These are phyloP conservation scores for Kwoniella europaea DNA, from an alignment of 768 basidiomycete genomes.

Conservation along the genomic window DNA sequence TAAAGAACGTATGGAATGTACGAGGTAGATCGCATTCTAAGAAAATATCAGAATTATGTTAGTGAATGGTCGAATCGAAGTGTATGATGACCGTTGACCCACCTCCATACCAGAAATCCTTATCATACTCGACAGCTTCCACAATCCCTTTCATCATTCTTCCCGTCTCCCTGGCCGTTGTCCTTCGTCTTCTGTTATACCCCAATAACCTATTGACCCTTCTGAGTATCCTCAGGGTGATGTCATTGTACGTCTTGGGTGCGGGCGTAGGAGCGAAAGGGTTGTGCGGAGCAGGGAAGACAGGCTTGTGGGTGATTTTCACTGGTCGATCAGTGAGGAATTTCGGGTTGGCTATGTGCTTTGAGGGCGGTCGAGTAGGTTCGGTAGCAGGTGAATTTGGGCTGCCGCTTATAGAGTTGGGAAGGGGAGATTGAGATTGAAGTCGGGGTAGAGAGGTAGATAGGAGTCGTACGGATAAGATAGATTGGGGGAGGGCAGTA, in stretches of 20 bases:
- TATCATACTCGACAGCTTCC: slow-evolving; percentile 58
- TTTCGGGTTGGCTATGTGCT: slow-evolving; percentile 23
- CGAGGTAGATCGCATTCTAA: slow-evolving; percentile 82
- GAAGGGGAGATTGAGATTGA: neutral
- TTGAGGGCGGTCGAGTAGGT: slow-evolving; percentile 15
- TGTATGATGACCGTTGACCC: slow-evolving; percentile 23
- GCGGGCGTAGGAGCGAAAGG: slow-evolving; percentile 43
- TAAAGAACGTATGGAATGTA: slow-evolving; percentile 97
- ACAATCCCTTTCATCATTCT: slow-evolving; percentile 60
- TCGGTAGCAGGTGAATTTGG: neutral
- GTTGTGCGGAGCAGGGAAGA: slow-evolving; percentile 52
- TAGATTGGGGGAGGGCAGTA: neutral
- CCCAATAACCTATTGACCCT: slow-evolving; percentile 60
- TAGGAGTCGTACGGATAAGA: neutral
- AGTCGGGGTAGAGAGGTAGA: slow-evolving; percentile 1
- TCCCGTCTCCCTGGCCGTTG: slow-evolving; percentile 60
- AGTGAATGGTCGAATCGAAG: neutral
- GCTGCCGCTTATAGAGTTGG: neutral
- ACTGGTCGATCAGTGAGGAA: slow-evolving; percentile 26
- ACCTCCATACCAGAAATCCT: slow-evolving; percentile 61
- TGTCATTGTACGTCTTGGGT: slow-evolving; percentile 39
- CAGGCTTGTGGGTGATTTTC: slow-evolving; percentile 34
- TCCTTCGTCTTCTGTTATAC: slow-evolving; percentile 58
- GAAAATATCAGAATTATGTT: neutral
- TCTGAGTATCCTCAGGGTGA: slow-evolving; percentile 48